phyloP scores from a whole-genome alignment of 2,329 filamentous ascomycete genomes.

The Apiospora kogelbergensis region DNA sequence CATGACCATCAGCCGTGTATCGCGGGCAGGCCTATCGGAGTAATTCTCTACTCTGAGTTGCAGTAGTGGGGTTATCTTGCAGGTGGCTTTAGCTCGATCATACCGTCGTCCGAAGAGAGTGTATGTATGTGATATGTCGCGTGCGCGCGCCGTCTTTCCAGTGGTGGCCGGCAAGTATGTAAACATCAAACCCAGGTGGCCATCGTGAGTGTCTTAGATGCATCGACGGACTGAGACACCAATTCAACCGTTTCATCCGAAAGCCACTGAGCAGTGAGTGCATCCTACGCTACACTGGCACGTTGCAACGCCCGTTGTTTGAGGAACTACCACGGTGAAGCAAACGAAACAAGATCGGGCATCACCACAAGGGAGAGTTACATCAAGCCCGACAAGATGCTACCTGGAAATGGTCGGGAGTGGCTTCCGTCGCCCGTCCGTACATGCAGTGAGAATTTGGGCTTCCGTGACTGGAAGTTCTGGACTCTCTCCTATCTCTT shows the following conservation, averaged over 20 bases:
- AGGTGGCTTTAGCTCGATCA: neutral
- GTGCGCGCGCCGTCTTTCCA: neutral
- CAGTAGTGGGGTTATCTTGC: neutral
- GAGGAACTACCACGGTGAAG: neutral
- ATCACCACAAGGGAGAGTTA: neutral
- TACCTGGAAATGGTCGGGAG: neutral
- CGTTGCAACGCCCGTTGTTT: neutral
- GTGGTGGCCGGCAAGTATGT: neutral
- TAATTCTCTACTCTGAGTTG: neutral
- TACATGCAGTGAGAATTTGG: neutral
- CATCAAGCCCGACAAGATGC: neutral
- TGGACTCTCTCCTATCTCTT: neutral
- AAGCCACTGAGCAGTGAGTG: neutral
- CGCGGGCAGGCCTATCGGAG: neutral
- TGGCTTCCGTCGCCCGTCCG: neutral
- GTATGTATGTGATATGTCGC: neutral
- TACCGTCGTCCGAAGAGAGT: neutral
- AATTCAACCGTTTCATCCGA: neutral
- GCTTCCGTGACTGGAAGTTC: neutral
- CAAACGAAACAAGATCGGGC: neutral
- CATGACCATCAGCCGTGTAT: neutral
- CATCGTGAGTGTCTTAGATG: neutral
- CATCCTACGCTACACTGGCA: neutral
- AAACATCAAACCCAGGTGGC: too few species aligned
- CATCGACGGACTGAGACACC: neutral